Conservation (phyloP, 352 stramenopile genomes). For the Phytopythium vexans region DNA sequence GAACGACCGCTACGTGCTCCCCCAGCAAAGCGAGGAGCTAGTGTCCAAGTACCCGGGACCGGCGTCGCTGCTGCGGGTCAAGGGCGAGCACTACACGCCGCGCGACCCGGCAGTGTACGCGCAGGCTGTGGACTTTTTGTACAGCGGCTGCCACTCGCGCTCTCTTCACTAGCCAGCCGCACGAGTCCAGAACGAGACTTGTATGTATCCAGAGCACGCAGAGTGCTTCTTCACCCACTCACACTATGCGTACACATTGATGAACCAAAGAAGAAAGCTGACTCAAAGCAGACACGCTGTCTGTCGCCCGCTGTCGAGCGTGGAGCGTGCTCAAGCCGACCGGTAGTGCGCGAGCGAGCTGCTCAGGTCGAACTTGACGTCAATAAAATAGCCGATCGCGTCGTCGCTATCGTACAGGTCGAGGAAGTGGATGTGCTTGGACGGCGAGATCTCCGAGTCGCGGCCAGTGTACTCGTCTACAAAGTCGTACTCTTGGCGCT, state of each 20-base stretch:
- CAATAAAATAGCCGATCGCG: constrained; percentile 58
- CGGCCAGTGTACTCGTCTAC: constrained; percentile 58
- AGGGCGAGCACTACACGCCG: constrained; percentile 63
- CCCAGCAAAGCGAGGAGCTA: constrained; percentile 67
- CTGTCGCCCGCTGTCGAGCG: too few species aligned
- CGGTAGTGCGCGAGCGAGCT: constrained; percentile 4
- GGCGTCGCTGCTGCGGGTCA: constrained; percentile 42
- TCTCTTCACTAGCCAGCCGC: constrained; percentile 20
- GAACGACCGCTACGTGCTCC: constrained; percentile 63
- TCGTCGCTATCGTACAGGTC: constrained; percentile 56
- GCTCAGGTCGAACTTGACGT: constrained; percentile 58
- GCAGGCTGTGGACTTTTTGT: constrained; percentile 66
- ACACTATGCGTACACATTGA: too few species aligned
- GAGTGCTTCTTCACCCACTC: too few species aligned
- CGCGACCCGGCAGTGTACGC: constrained; percentile 44
- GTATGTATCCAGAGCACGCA: too few species aligned
- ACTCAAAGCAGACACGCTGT: too few species aligned
- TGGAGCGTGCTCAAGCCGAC: background rate
- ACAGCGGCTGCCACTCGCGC: constrained; percentile 32
- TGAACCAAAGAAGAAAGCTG: too few species aligned
- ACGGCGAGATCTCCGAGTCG: constrained; percentile 44
- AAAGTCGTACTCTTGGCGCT: constrained; percentile 73
- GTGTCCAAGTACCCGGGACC: constrained; percentile 56
- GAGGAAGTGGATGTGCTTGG: constrained; percentile 58
- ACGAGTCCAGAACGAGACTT: background rate